A percentile compares a stretch with the other conserved stretches of the same genome.
phyloP scores from a whole-genome alignment of 2,329 filamentous ascomycete genomes.

The Diplocarpon mali region DNA sequence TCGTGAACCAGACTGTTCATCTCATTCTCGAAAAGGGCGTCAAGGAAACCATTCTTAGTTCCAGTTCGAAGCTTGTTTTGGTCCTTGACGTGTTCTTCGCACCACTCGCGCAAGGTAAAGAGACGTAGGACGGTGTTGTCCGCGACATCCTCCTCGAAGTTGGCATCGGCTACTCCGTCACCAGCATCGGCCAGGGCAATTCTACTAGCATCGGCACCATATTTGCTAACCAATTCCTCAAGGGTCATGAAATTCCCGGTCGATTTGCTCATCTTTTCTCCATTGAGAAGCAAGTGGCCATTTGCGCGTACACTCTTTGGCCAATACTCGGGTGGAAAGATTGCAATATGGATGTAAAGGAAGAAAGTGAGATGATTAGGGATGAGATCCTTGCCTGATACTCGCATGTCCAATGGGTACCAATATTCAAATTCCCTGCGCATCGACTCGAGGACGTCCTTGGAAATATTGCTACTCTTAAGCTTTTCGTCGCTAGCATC shows the following conservation, averaged over 20 bases:
- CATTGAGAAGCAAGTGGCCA: slow-evolving; percentile 87
- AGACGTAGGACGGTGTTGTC: slow-evolving; percentile 85
- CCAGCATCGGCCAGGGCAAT: slow-evolving; percentile 90
- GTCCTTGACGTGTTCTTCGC: slow-evolving; percentile 70
- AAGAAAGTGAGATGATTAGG: slow-evolving; percentile 93
- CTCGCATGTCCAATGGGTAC: slow-evolving; percentile 83
- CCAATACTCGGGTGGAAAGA: slow-evolving; percentile 85
- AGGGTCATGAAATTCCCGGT: slow-evolving; percentile 96
- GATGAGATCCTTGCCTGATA: slow-evolving; percentile 86
- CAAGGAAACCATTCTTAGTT: slow-evolving; percentile 66
- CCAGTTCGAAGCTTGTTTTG: slow-evolving; percentile 64
- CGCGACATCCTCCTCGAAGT: slow-evolving; percentile 92
- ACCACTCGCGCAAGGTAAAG: slow-evolving; percentile 78
- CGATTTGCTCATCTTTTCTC: slow-evolving; percentile 97
- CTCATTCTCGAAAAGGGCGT: slow-evolving; percentile 87
- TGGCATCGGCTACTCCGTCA: slow-evolving; percentile 88
- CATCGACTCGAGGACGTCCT: slow-evolving; percentile 66
- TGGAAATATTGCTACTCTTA: slow-evolving; percentile 56
- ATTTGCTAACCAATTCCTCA: slow-evolving; percentile 76
- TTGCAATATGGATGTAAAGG: slow-evolving; percentile 83
- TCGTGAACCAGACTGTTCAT: slow-evolving; percentile 75
- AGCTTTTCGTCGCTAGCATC: slow-evolving; percentile 57
- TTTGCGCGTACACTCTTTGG: slow-evolving; percentile 78
- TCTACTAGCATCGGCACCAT: slow-evolving; percentile 84
- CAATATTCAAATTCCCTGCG: slow-evolving; percentile 92